Evolutionary conservation across 257 asterid species (phyloP), one percentile per base, ranked within the genome.

Genomic region (Eustoma russellianum): DNA sequence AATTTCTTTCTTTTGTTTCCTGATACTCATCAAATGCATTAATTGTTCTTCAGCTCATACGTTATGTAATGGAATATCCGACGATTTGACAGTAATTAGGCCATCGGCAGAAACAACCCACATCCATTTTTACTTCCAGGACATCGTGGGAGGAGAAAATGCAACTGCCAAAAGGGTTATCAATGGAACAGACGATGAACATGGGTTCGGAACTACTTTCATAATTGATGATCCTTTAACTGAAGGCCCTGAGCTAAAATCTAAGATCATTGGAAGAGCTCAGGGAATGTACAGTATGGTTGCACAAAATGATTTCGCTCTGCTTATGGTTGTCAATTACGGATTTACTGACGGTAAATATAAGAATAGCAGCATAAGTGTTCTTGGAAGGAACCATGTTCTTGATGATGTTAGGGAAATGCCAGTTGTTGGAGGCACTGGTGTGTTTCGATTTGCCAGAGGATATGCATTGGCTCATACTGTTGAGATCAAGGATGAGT

Each of bases 41-140:
- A 38, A 10, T 11, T 38, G 12, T 38, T 38, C 43, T 38, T 38
- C 12, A 38, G 43, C 43, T 38, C 43, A 38, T 7, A 8, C 43
- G 5, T 38, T 38, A 38, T 38, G 12, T 38, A 11, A 38, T 5
- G 43, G 43, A 8, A 7, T 38, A 38, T 7, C 43, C 30, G 30
- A 24, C 30, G 69, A 60, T 13, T 5, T 48, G 0, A 53, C 38
- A 18, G 5, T 53, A 33, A 33, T 34, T 14, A 55, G 24, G 14
- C 50, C 15, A n/a, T 66, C 68, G 65, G 61, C 50, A 9, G 65
- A 55, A 38, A 38, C 43, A 38, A 5, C 43, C 34, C 90, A 69
- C 53, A 77, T 82, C 35, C 87, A 79, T 62, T 81, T 81, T 57
- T 78, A 65, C 73, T 81, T 70, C 78, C 90, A 78, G 9, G 86